A percentile compares a stretch with the other conserved stretches of the same genome.
Evolutionary conservation across 306 rosid species (phyloP).

Genomic region (Castanea mollissima): DNA sequence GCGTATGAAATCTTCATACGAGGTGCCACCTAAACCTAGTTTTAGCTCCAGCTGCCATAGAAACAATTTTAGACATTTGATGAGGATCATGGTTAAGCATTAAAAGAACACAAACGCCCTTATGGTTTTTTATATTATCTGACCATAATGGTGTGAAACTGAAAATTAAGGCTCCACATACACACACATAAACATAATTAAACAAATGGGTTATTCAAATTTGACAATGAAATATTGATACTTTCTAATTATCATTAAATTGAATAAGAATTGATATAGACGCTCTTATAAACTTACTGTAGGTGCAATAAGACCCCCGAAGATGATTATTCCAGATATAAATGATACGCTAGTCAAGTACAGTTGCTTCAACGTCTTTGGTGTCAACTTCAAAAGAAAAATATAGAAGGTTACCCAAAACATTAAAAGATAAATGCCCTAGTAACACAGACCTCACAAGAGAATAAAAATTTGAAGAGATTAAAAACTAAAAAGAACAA

Average conservation of each 20-base stretch:
- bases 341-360: slow-evolving; percentile 65
- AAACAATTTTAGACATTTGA: slow-evolving; percentile 21
- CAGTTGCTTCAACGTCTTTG: slow-evolving; percentile 81
- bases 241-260: not conserved
- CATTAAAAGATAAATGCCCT: slow-evolving; percentile 1
- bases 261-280: not conserved
- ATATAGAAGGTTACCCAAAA: slow-evolving; percentile 11
- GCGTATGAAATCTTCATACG: slow-evolving; percentile 93
- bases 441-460: slow-evolving; percentile 2
- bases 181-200: not conserved
- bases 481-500: not conserved
- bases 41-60: slow-evolving; percentile 83
- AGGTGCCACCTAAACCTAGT: slow-evolving; percentile 87
- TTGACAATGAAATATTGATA: not conserved
- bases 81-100: not conserved
- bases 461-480: not conserved
- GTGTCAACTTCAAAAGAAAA: slow-evolving; percentile 54
- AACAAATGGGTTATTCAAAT: no score
- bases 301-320: slow-evolving; percentile 93
- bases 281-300: slow-evolving; percentile 50
- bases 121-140: not conserved
- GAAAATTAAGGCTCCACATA: not conserved
- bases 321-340: slow-evolving; percentile 69
- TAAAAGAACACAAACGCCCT: slow-evolving; percentile 4
- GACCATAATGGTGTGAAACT: not conserved